A percentile compares a stretch with the other conserved stretches of the same genome.
Evolutionary conservation across 441 rosid genomes (phyloP).

Genomic region (Adansonia grandidieri): DNA sequence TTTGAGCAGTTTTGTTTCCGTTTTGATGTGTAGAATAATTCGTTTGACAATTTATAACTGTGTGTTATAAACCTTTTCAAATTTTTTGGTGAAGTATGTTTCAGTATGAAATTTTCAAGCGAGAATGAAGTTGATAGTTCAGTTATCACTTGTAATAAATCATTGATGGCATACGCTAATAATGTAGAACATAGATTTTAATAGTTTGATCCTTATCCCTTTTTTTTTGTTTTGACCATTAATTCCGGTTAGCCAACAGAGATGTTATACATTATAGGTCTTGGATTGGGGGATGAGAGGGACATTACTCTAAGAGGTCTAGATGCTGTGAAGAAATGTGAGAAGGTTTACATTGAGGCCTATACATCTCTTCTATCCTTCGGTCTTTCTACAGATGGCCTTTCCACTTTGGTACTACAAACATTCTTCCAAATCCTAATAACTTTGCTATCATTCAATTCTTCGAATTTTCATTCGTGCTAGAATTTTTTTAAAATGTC

Average conservation of each 20-base stretch:
- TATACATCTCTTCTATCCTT: conserved; percentile 94
- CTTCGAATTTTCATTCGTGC: not conserved
- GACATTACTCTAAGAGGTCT: conserved; percentile 84
- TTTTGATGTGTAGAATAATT: not conserved
- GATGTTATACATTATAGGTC: conserved; percentile 82
- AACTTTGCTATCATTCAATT: not conserved
- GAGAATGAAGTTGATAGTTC: not conserved
- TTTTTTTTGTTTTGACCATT: not conserved
- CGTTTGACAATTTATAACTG: not conserved
- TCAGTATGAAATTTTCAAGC: not conserved
- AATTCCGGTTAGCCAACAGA: conserved; percentile 29
- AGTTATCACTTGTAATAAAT: not conserved
- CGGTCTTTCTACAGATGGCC: conserved; percentile 78
- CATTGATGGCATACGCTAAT: not conserved
- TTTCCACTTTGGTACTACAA: conserved; percentile 61
- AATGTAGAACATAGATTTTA: not conserved
- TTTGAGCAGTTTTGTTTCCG: no score
- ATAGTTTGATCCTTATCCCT: not conserved
- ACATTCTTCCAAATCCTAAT: not conserved
- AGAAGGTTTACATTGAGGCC: conserved; percentile 85
- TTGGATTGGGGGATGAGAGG: conserved; percentile 85
- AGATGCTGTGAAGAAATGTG: conserved; percentile 77
- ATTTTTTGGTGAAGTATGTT: conserved; percentile 10
- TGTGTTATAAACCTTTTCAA: not conserved
- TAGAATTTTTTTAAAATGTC: conserved; percentile 10